phyloP scores from a whole-genome alignment of 352 stramenopile genomes.

The Pythium periplocum region DNA sequence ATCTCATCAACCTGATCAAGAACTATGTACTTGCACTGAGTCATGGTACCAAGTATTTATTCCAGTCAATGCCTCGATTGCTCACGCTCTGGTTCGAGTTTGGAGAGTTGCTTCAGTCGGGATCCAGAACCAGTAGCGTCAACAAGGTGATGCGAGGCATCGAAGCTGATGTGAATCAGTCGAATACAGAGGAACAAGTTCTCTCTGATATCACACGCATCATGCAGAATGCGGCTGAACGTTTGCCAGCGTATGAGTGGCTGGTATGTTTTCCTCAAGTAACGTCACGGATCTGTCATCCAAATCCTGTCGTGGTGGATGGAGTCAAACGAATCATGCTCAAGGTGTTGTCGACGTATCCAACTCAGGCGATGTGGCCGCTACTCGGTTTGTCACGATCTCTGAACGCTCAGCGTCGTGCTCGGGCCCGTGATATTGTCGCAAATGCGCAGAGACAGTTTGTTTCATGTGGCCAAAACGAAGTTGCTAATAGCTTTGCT shows the following conservation, averaged over 20 bases:
- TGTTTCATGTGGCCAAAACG: conserved; percentile 45
- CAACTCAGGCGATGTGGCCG: conserved; percentile 96
- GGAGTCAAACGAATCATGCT: conserved; percentile 93
- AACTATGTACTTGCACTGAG: conserved; percentile 90
- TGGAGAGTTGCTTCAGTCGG: conserved; percentile 64
- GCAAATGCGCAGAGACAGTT: conserved; percentile 58
- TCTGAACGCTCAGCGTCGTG: conserved; percentile 69
- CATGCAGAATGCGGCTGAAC: conserved; percentile 49
- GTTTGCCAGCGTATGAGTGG: conserved; percentile 90
- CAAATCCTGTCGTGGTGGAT: conserved; percentile 78
- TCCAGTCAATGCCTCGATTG: conserved; percentile 95
- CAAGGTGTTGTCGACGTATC: conserved; percentile 91
- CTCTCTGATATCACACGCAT: conserved; percentile 60
- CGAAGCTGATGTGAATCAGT: conserved; percentile 47
- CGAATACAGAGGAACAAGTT: conserved; percentile 52
- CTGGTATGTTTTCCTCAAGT: conserved; percentile 98
- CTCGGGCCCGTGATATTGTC: conserved; percentile 62
- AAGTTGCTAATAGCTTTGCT: conserved; percentile 78
- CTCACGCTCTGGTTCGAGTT: conserved; percentile 98
- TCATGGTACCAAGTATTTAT: conserved; percentile 94
- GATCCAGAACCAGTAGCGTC: conserved; percentile 28
- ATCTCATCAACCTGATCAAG: conserved; percentile 89
- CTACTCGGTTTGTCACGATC: conserved; percentile 93
- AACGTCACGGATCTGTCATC: conserved; percentile 92
- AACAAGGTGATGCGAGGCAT: conserved; percentile 66